Conservation (phyloP, 1,139 yeast genomes). For the Debaryomycetaceae sp. region DNA sequence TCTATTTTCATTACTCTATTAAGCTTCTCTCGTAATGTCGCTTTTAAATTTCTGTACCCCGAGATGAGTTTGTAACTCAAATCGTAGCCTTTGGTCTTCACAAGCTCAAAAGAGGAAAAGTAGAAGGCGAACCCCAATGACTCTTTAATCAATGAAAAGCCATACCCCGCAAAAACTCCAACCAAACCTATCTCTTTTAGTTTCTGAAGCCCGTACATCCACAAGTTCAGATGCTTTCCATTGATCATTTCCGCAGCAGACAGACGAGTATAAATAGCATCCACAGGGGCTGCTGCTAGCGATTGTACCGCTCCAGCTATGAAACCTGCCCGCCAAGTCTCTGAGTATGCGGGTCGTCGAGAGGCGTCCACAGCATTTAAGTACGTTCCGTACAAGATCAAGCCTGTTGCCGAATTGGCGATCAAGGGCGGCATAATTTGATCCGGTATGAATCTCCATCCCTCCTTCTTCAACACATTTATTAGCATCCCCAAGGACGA, state of each 20-base stretch:
- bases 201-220: constrained; percentile 72
- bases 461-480: constrained; percentile 69
- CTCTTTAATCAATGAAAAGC: constrained; percentile 73
- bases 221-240: constrained; percentile 67
- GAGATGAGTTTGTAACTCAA: constrained; percentile 58
- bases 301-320: constrained; percentile 86
- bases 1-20: constrained; percentile 17
- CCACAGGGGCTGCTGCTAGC: constrained; percentile 91
- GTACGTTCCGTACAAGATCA: constrained; percentile 80
- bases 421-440: constrained; percentile 81
- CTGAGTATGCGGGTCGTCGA: constrained; percentile 23
- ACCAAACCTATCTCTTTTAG: constrained; percentile 69
- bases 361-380: constrained; percentile 46
- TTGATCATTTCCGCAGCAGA: constrained; percentile 68
- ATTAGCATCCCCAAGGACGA: constrained; percentile 71
- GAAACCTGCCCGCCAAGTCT: constrained; percentile 78
- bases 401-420: constrained; percentile 85
- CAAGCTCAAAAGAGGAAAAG: constrained; percentile 79
- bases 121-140: constrained; percentile 83
- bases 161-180: constrained; percentile 89
- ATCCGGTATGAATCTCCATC: constrained; percentile 86
- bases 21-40: constrained; percentile 17
- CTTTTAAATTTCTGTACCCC: constrained; percentile 44
- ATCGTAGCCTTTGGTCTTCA: constrained; percentile 64
- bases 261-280: constrained; percentile 83